Base-by-base conservation (phyloP, 371 early-diverging fungal species). In the Actinomucor elegans region DNA sequence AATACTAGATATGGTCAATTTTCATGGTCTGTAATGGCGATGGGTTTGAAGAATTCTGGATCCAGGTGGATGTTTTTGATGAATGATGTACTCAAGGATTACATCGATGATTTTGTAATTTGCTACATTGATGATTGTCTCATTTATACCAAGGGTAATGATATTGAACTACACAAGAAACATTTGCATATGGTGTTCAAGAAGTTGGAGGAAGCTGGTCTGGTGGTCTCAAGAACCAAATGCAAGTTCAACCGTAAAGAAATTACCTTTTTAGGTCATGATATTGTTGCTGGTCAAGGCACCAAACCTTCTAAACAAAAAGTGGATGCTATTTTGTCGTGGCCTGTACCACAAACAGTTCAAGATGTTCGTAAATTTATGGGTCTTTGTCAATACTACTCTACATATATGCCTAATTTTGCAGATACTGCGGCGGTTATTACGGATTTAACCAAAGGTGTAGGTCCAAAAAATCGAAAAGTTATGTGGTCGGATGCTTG, bases 41-140 rank as follows among this genome's bases (percentile, higher is more conserved):
- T 83, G 43, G 81, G 80, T 61, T 6, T 81, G 9, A 71, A 65
- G 10, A 74, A 78, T 46, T 65, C 77, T 0, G 81, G 80, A 1
- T 64, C 69, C 0, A 60, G 69, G 0, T 83, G 82, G 44, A 69
- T 77, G 47, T 41, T 55, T 2, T 26, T 73, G 12, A 80, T 82
- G 48, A 54, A 64, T 28, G 20, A 61, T 0, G 34, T 70, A 1
- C 58, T 88, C 0, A 46, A 57, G 0, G 66, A 60, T 14, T n/a
- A n/a, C n/a, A 31, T 77, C 0, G 77, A 75, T 42, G 46, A 57
- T 3, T 75, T 56, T 21, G 57, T 68, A 0, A 57, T 77, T 0
- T 55, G 68, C 0, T 85, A 78, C 76, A 17, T 52, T 11, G 52
- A 85, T 49, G 77, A 83, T 51, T 73, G 84, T 20, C 29, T 55